Conservation (phyloP, 306 rosid genomes). For the Canavalia ensiformis region DNA sequence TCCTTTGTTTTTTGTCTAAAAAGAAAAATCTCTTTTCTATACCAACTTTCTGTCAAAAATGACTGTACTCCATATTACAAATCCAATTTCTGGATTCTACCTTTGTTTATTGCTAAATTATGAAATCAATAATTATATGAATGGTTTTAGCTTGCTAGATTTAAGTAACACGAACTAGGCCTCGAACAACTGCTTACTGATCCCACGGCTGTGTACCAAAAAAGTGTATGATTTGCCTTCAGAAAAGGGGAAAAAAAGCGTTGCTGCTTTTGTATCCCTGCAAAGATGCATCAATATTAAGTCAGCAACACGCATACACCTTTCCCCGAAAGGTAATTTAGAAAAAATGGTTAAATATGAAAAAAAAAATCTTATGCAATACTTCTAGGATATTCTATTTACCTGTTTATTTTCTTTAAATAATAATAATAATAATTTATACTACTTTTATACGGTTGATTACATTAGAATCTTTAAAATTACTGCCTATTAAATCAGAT, state of each 20-base stretch:
- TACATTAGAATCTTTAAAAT: not conserved
- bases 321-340: not conserved
- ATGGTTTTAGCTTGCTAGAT: slow-evolving; percentile 14
- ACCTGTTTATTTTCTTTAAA: not conserved
- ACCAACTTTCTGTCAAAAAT: slow-evolving; percentile 35
- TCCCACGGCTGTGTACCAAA: slow-evolving; percentile 10
- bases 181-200: not conserved
- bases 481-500: not conserved
- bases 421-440: not conserved
- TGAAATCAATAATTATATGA: slow-evolving; percentile 41
- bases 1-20: not conserved
- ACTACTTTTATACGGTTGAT: not conserved
- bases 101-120: slow-evolving; percentile 23
- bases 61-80: slow-evolving; percentile 26
- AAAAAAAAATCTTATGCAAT: not conserved
- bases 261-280: slow-evolving; percentile 43
- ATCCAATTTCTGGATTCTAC: slow-evolving; percentile 32
- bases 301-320: slow-evolving; percentile 26
- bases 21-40: slow-evolving; percentile 16
- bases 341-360: not conserved
- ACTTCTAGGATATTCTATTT: not conserved
- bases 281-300: slow-evolving; percentile 14
- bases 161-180: not conserved
- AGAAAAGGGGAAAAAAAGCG: not conserved
- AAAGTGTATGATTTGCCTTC: slow-evolving; percentile 35